Base-by-base conservation (phyloP, 148 eudicot genomes). In the Simmondsia chinensis region DNA sequence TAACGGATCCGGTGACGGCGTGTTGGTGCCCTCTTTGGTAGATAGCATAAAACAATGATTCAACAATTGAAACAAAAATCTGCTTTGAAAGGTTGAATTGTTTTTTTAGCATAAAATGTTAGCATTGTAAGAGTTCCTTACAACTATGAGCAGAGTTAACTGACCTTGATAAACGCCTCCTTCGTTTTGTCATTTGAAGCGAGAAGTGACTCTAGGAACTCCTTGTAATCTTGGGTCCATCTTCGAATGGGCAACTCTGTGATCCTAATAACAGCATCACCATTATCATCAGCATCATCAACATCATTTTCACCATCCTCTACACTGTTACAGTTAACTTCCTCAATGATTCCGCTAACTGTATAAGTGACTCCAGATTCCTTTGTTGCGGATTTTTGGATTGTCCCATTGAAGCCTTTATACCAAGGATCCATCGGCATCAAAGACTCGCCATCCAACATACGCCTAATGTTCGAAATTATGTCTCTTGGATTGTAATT, bases 391-490 rank as follows among this genome's bases (percentile, higher is more conserved):
- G 84, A 46, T 61, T 56, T 72, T 68, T 79, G 73, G 29, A 81
- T 81, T 14, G 59, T 71, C 50, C 97, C 97, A 21, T 43, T 73
- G 44, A 89, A 89, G 2, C 86, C 88, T 50, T 60, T 79, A 57
- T 91, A 91, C 97, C 97, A 91, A 18, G 97, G 97, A 60, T 91
- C 80, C 95, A 91, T 91, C 3, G 86, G 70, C 41, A 53, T 72
- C 71, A 82, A 34, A 4, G 71, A 43, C 43, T 85, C 94, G 54
- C 57, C 76, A 39, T 74, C 70, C 47, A 91, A 32, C 49, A 82
- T 54, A 15, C 54, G 74, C 66, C 73, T 79, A 27, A 91, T 47
- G 46, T 91, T 91, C 26, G 80, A 75, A 56, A 79, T 62, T 38
- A 91, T 72, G 29, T 91, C 94, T 44, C 78, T 60, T 23, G 99